These are phyloP conservation scores for Blumeria graminis DNA, from an alignment of 2,329 filamentous ascomycete species.

Conservation along the genomic window DNA sequence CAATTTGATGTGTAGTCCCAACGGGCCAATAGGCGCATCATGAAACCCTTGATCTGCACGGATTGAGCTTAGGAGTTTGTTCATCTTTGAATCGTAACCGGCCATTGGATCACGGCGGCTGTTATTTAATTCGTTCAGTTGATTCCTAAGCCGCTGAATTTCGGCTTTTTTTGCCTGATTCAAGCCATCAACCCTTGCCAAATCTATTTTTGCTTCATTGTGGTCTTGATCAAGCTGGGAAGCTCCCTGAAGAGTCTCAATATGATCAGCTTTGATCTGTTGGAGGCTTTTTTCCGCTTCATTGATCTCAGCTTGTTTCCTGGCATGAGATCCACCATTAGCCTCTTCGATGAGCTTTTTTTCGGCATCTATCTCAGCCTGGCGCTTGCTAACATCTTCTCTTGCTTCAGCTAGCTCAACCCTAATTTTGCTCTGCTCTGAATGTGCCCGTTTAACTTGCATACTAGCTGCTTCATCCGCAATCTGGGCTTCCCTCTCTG, in stretches of 20 bases:
- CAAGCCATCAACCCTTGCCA: conserved; percentile 16
- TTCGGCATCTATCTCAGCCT: conserved; percentile 28
- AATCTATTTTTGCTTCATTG: conserved; percentile 14
- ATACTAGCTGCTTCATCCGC: conserved; percentile 27
- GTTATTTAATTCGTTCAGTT: conserved; percentile 26
- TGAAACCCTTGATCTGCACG: conserved; percentile 43
- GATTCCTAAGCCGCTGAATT: conserved; percentile 25
- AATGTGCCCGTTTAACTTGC: conserved; percentile 27
- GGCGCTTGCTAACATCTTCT: conserved; percentile 21
- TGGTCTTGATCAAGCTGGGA: conserved; percentile 16
- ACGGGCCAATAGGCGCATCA: conserved; percentile 54
- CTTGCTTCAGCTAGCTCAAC: conserved; percentile 29
- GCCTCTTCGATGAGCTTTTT: conserved; percentile 36
- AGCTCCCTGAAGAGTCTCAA: conserved; percentile 19
- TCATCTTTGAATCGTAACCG: conserved; percentile 39
- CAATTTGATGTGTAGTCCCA: conserved; percentile 57
- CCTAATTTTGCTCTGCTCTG: conserved; percentile 39
- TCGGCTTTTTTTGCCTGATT: conserved; percentile 25
- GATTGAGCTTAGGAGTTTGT: conserved; percentile 41
- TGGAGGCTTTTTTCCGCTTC: conserved; percentile 27
- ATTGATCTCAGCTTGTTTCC: conserved; percentile 33
- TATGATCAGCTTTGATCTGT: conserved; percentile 20
- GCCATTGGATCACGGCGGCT: conserved; percentile 34
- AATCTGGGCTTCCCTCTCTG: conserved; percentile 24
- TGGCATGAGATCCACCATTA: conserved; percentile 43